Percentiles rank a stretch among this genome's conserved stretches.
These are phyloP conservation scores for Aspergillus transmontanensis DNA, from an alignment of 2,329 filamentous ascomycete genomes.

Conservation along the genomic window DNA sequence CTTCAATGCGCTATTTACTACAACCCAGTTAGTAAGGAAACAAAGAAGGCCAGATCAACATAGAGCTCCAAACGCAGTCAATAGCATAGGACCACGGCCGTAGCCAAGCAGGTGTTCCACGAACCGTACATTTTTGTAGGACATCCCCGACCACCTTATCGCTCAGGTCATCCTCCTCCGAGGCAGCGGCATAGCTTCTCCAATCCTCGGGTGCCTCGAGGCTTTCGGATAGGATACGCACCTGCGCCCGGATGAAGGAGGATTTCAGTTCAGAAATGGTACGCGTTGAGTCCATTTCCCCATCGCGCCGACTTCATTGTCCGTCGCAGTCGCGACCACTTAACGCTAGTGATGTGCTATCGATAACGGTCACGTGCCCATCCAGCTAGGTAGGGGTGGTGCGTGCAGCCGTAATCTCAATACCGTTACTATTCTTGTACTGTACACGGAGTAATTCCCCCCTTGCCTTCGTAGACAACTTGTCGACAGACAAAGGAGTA, in stretches of 20 bases:
- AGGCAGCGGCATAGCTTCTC: slow-evolving; percentile 45
- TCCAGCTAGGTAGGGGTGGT: background rate
- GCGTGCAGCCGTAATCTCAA: background rate
- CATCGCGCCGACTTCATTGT: slow-evolving; percentile 17
- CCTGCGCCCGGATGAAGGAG: slow-evolving; percentile 53
- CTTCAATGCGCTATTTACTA: slow-evolving; percentile 55
- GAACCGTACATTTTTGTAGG: slow-evolving; percentile 50
- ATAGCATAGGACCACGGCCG: background rate
- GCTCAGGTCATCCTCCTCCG: slow-evolving; percentile 48
- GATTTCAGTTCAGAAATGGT: slow-evolving; percentile 56
- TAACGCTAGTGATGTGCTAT: slow-evolving; percentile 11
- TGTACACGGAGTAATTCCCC: background rate
- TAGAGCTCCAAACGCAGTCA: background rate
- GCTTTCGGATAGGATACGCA: slow-evolving; percentile 54
- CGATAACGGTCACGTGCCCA: slow-evolving; percentile 10
- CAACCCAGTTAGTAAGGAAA: slow-evolving; percentile 4
- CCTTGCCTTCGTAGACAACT: background rate
- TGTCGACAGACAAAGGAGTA: no score
- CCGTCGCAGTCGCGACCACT: background rate
- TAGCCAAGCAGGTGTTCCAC: background rate
- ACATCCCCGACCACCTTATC: slow-evolving; percentile 54
- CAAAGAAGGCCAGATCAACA: background rate
- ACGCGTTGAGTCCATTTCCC: slow-evolving; percentile 40
- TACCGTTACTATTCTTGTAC: background rate
- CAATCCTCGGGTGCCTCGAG: slow-evolving; percentile 52